These are phyloP conservation scores for Lycium ferocissimum DNA, from an alignment of 257 asterid genomes.

Conservation along the genomic window DNA sequence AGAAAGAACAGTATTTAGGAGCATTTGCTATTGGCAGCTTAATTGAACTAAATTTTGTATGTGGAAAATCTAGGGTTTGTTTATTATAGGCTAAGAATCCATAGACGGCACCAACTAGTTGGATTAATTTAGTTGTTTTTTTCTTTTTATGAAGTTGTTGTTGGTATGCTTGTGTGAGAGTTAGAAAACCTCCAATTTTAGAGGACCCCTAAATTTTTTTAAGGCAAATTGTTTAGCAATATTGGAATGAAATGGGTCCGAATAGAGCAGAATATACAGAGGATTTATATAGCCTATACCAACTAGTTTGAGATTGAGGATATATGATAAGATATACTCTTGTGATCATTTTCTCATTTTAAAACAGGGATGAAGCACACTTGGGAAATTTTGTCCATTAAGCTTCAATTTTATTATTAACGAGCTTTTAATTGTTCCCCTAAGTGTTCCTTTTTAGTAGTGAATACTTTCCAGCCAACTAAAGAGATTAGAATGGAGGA, in stretches of 20 bases:
- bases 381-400: background rate
- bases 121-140: background rate
- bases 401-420: background rate
- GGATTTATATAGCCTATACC: background rate
- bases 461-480: background rate
- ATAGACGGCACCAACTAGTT: background rate
- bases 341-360: slow-evolving; percentile 6
- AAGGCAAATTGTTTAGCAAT: slow-evolving; percentile 2
- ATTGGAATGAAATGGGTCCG: background rate
- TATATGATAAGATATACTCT: background rate
- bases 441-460: background rate
- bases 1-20: too few relatives aligned
- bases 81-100: background rate
- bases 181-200: background rate
- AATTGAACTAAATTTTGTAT: too few relatives aligned
- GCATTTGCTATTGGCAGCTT: too few relatives aligned
- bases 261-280: background rate
- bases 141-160: background rate
- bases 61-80: too few relatives aligned
- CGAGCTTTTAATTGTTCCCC: background rate
- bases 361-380: background rate
- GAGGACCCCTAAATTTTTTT: background rate
- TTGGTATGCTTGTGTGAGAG: background rate
- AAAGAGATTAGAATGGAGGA: slow-evolving; percentile 9
- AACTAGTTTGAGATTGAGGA: background rate